Conservation (phyloP, 2,329 filamentous ascomycete genomes). For the Xylaria multiplex region DNA sequence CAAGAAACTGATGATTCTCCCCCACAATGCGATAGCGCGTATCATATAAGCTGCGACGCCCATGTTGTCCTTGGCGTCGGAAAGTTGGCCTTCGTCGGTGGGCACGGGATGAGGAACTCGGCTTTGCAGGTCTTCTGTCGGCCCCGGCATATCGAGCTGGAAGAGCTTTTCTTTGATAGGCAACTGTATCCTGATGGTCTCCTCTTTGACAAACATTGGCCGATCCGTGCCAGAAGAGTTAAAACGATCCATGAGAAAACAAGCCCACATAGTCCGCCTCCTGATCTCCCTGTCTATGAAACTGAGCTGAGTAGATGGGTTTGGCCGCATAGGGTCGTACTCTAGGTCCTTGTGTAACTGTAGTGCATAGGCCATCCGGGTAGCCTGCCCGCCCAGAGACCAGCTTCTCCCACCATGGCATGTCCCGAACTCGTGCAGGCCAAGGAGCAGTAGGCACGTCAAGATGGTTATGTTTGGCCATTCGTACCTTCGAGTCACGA, state of each 20-base stretch:
- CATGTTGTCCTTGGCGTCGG: slow-evolving; percentile 83
- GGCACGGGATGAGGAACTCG: slow-evolving; percentile 70
- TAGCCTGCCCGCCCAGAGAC: slow-evolving; percentile 93
- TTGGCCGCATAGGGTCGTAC: slow-evolving; percentile 76
- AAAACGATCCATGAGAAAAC: slow-evolving; percentile 96
- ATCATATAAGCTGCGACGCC: slow-evolving; percentile 93
- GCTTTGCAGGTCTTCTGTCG: slow-evolving; percentile 85
- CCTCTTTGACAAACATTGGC: slow-evolving; percentile 89
- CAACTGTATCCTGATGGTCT: slow-evolving; percentile 87
- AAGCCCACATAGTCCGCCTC: slow-evolving; percentile 96
- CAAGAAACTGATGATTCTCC: slow-evolving; percentile 86
- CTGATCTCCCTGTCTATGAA: slow-evolving; percentile 95
- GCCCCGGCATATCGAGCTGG: slow-evolving; percentile 87
- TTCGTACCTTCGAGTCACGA: slow-evolving; percentile 87
- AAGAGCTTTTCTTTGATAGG: slow-evolving; percentile 92
- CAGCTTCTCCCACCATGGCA: slow-evolving; percentile 96
- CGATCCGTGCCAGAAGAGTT: slow-evolving; percentile 95
- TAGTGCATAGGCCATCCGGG: slow-evolving; percentile 95
- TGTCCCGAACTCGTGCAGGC: slow-evolving; percentile 94
- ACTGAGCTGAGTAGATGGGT: slow-evolving; percentile 74
- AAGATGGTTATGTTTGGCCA: slow-evolving; percentile 96
- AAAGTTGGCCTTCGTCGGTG: slow-evolving; percentile 70
- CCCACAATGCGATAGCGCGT: slow-evolving; percentile 86
- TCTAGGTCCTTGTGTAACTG: slow-evolving; percentile 93
- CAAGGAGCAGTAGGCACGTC: slow-evolving; percentile 87